Conservation (phyloP, 768 basidiomycete genomes). For the Rhizopogon vesiculosus region DNA sequence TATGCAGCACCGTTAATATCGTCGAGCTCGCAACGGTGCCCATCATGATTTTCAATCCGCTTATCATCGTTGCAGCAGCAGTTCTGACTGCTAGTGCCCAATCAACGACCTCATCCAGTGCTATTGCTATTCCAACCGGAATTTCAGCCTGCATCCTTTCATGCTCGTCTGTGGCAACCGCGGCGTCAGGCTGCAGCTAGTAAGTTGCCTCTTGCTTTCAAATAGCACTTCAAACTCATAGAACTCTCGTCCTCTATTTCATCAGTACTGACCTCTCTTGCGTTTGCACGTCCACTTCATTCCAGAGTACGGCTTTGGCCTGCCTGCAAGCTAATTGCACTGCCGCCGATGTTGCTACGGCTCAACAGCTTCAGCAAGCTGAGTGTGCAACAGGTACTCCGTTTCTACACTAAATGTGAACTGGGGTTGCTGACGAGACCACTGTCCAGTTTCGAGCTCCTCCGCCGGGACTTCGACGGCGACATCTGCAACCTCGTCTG, state of each 20-base stretch:
- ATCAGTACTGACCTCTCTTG: conserved; percentile 38
- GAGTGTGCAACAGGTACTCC: conserved; percentile 27
- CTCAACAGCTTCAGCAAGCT: conserved; percentile 21
- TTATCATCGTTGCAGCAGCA: conserved; percentile 10
- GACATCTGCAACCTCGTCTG: neutral
- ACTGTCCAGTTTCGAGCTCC: neutral
- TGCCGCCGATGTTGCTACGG: conserved; percentile 22
- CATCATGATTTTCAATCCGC: conserved; percentile 9
- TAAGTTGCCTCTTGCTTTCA: conserved; percentile 2
- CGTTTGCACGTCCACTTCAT: conserved; percentile 32
- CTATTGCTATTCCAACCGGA: neutral
- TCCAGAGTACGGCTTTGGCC: conserved; percentile 27
- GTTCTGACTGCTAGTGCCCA: conserved; percentile 19
- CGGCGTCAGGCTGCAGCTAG: conserved; percentile 6
- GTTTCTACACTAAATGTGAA: neutral
- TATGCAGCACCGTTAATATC: too few species aligned
- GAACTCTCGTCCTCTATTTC: neutral
- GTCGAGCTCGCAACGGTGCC: too few species aligned
- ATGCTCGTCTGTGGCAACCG: conserved; percentile 5
- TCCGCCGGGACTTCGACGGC: neutral
- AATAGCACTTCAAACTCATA: neutral
- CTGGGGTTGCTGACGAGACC: neutral
- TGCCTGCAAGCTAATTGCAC: conserved; percentile 36
- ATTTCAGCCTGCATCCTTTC: conserved; percentile 4
- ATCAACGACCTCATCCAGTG: neutral